Evolutionary conservation across 2,329 filamentous ascomycete species (phyloP), one percentile per base, ranked within the genome.

Genomic region (Kalaharituber pfeilii): DNA sequence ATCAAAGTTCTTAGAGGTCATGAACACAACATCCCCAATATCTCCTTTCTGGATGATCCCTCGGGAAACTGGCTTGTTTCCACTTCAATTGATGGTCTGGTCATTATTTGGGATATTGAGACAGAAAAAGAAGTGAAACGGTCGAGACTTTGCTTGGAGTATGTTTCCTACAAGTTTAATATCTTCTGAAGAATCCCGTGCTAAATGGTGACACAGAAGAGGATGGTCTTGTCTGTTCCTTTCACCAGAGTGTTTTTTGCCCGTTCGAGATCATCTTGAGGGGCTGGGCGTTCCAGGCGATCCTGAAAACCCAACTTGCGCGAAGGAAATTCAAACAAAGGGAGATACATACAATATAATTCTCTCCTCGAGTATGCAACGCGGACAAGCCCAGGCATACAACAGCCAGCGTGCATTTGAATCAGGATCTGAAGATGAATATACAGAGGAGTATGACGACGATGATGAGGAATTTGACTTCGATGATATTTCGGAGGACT

Each of bases 91-190:
- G 54, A 58, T 8, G 62, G 64, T 5, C 54, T 52, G n/a, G 59
- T 64, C 18, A 62, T 64, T 5, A 27, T 64, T n/a, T 65, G 64
- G 57, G 61, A 65, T 53, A 50, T 65, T 18, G 45, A 58, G 25
- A 57, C 49, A 2, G 54, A 57, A 45, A 53, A 50, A 13, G 36
- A 53, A 11, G 62, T 62, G 1, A 56, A 58, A 47, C 53, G 53
- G 22, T 56, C 52, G 24, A 59, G 20, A 39, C 33, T 39, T 18
- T 36, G 30, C 9, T 18, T 36, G 9, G 30, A 9, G n/a, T 9
- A 18, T 36, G 9, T 36, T 36, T 9, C 9, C 9, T 18, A 18
- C 9, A 9, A 9, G 9, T 36, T 18, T n/a, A n/a, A n/a, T n/a
- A n/a, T n/a, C n/a, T n/a, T n/a, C n/a, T n/a, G n/a, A n/a, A n/a